Percentiles rank a stretch among this genome's conserved stretches.
Conservation (phyloP, 768 basidiomycete genomes). For the Collybia sordida region DNA sequence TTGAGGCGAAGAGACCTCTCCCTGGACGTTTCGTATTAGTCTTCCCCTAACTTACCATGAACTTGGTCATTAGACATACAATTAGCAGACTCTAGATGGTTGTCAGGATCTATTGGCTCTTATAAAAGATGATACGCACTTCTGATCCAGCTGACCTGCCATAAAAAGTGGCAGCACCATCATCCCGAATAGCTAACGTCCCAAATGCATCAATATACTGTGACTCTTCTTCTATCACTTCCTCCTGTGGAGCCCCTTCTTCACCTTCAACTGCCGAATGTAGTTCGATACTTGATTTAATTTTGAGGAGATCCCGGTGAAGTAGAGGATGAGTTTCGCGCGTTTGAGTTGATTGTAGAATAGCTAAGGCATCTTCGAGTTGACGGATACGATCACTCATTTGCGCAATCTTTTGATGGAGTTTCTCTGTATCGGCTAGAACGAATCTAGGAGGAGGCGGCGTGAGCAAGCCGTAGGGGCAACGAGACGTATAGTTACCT, state of each 20-base stretch:
- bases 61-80: constrained; percentile 30
- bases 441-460: constrained; percentile 48
- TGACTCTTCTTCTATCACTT: constrained; percentile 36
- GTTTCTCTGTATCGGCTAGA: constrained; percentile 67
- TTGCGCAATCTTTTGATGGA: constrained; percentile 63
- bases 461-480: constrained; percentile 2
- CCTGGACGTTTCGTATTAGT: constrained; percentile 20
- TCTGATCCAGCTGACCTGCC: constrained; percentile 73
- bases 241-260: constrained; percentile 16
- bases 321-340: constrained; percentile 61
- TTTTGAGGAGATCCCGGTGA: constrained; percentile 54
- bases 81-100: constrained; percentile 50
- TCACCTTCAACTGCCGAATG: constrained; percentile 54
- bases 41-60: too few species aligned
- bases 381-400: constrained; percentile 74
- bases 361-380: constrained; percentile 65
- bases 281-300: constrained; percentile 70
- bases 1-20: constrained; percentile 26
- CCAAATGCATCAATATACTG: constrained; percentile 70
- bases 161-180: constrained; percentile 70
- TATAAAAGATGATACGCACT: constrained; percentile 35
- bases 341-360: constrained; percentile 49
- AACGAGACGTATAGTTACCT: constrained; percentile 40
- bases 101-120: neutral
- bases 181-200: constrained; percentile 65